Evolutionary conservation across 2,329 filamentous ascomycete genomes (phyloP).

Genomic region (Emericellopsis cladophorae): DNA sequence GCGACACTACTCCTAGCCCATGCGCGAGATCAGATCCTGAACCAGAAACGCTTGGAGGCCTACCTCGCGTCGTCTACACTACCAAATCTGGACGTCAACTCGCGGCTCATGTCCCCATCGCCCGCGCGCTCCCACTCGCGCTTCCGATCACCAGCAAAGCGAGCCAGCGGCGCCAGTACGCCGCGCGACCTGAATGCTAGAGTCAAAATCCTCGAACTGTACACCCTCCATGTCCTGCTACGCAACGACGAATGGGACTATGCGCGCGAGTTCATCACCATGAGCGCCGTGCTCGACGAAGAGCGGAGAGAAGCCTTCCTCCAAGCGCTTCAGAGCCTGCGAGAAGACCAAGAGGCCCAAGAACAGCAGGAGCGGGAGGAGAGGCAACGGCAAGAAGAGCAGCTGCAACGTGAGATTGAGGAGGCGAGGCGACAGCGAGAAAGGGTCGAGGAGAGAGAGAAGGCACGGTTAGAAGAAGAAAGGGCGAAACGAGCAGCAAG

Average conservation of each 20-base stretch:
- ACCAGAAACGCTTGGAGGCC: slow-evolving; percentile 77
- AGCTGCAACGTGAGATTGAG: slow-evolving; percentile 41
- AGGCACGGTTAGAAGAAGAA: slow-evolving; percentile 40
- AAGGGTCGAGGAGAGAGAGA: slow-evolving; percentile 47
- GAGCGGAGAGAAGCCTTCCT: slow-evolving; percentile 83
- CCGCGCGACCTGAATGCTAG: slow-evolving; percentile 73
- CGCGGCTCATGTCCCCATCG: slow-evolving; percentile 39
- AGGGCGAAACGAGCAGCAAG: slow-evolving; percentile 33
- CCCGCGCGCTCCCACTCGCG: slow-evolving; percentile 22
- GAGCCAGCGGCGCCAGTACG: slow-evolving; percentile 58
- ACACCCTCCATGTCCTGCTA: slow-evolving; percentile 87
- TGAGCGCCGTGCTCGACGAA: slow-evolving; percentile 80
- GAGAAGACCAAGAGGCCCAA: slow-evolving; percentile 71
- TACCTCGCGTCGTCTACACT: slow-evolving; percentile 70
- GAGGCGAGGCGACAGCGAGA: slow-evolving; percentile 40
- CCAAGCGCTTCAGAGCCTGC: slow-evolving; percentile 70
- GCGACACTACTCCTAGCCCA: slow-evolving; percentile 87
- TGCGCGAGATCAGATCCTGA: slow-evolving; percentile 68
- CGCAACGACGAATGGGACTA: slow-evolving; percentile 95
- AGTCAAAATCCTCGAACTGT: slow-evolving; percentile 88
- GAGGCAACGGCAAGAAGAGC: slow-evolving; percentile 40
- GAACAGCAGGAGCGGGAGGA: slow-evolving; percentile 52
- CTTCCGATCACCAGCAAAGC: slow-evolving; percentile 32
- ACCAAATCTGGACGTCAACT: slow-evolving; percentile 59
- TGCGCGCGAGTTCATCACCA: slow-evolving; percentile 76